Evolutionary conservation across 1,139 yeast species (phyloP).

Genomic region (Protomyces gravidus): DNA sequence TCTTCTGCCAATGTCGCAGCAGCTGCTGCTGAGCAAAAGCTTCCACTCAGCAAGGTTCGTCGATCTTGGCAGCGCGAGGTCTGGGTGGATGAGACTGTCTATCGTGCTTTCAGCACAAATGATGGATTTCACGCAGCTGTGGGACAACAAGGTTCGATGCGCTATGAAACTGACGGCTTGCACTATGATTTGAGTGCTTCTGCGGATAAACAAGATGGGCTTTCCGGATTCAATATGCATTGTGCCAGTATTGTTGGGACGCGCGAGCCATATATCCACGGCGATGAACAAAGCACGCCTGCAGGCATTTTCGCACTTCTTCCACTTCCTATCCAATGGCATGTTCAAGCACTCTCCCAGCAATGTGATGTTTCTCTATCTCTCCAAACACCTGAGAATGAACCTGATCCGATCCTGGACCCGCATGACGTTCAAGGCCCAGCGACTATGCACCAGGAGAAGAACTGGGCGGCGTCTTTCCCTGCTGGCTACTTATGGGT

Average conservation of each 20-base stretch:
- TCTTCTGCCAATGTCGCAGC: background rate
- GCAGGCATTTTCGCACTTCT: conserved; percentile 18
- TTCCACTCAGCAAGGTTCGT: background rate
- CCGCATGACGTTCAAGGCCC: background rate
- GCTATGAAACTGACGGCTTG: background rate
- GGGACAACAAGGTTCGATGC: background rate
- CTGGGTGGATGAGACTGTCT: background rate
- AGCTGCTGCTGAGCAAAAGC: background rate
- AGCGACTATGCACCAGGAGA: conserved; percentile 14
- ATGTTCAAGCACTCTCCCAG: conserved; percentile 16
- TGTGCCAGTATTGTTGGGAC: conserved; percentile 1
- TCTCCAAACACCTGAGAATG: background rate
- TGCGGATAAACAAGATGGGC: background rate
- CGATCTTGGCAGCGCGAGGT: conserved; percentile 1
- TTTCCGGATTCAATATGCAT: background rate
- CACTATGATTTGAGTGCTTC: background rate
- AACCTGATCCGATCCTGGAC: background rate
- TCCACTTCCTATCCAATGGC: conserved; percentile 27
- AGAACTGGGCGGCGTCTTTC: conserved; percentile 23
- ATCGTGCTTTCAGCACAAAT: background rate
- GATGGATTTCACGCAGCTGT: background rate
- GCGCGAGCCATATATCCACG: conserved; percentile 8
- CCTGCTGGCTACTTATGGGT: conserved; percentile 21
- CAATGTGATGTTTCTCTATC: conserved; percentile 1
- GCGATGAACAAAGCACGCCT: conserved; percentile 7